Evolutionary conservation across 495 filamentous ascomycete species (phyloP).

Genomic region (Acidomyces sp.): DNA sequence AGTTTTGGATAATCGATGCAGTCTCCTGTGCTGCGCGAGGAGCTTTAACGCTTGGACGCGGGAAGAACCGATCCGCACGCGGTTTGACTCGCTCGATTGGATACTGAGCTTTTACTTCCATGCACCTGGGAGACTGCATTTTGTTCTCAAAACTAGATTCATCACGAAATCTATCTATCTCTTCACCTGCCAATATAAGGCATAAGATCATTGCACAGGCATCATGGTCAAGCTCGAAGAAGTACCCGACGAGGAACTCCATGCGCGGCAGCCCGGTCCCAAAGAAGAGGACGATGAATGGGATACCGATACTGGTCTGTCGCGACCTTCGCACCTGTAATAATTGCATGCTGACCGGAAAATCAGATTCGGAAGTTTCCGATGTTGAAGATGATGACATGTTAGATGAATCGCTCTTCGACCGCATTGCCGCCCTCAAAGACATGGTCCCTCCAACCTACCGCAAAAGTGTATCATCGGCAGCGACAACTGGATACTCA

Average conservation of each 20-base stretch:
- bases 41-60: too few species aligned
- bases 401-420: slow-evolving; percentile 50
- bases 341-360: background rate
- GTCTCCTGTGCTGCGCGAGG: too few species aligned
- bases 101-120: too few species aligned
- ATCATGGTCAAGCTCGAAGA: slow-evolving; percentile 95
- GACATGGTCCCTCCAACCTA: slow-evolving; percentile 82
- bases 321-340: background rate
- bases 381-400: slow-evolving; percentile 33
- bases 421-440: slow-evolving; percentile 72
- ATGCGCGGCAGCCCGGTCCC: slow-evolving; percentile 53
- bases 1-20: too few species aligned
- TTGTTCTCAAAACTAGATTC: too few species aligned
- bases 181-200: too few species aligned
- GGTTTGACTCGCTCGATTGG: too few species aligned
- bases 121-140: too few species aligned
- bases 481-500: slow-evolving; percentile 42
- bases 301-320: slow-evolving; percentile 70
- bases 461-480: slow-evolving; percentile 52
- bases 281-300: slow-evolving; percentile 64
- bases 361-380: slow-evolving; percentile 48
- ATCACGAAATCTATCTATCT: too few species aligned
- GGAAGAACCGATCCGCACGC: too few species aligned
- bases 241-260: slow-evolving; percentile 91
- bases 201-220: too few species aligned